Conservation (phyloP, 2,329 filamentous ascomycete genomes). For the Xylariaceae sp. region DNA sequence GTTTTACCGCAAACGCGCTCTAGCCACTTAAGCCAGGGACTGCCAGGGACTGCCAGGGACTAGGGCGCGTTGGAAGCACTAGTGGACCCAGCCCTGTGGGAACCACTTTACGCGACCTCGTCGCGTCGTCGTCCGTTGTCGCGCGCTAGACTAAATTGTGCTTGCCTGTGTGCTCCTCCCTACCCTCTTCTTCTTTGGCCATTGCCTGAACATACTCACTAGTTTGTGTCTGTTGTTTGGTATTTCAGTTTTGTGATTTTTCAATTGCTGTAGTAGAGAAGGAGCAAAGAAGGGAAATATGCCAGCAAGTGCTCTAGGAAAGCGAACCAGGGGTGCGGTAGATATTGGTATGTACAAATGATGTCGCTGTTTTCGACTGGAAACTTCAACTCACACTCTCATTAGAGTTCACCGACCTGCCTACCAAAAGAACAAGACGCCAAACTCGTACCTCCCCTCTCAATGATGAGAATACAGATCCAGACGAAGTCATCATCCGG, state of each 20-base stretch:
- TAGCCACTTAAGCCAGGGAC: too few species aligned
- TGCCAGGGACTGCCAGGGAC: too few species aligned
- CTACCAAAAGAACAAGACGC: conserved; percentile 56
- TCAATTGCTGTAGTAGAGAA: neutral
- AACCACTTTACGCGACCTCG: conserved; percentile 39
- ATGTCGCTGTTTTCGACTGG: conserved; percentile 10
- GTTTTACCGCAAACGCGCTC: too few species aligned
- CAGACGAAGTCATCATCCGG: conserved; percentile 49
- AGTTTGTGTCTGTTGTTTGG: conserved; percentile 1
- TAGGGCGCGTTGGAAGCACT: neutral
- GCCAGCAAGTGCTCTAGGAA: conserved; percentile 51
- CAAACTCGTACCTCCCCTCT: conserved; percentile 51
- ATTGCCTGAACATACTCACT: conserved; percentile 14
- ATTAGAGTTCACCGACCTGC: conserved; percentile 42
- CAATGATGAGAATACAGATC: conserved; percentile 74
- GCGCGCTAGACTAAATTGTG: conserved; percentile 29
- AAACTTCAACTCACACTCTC: conserved; percentile 31
- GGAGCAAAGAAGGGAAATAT: conserved; percentile 27
- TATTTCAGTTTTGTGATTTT: neutral
- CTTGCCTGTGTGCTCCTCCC: conserved; percentile 3
- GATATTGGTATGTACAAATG: conserved; percentile 45
- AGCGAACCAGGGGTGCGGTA: conserved; percentile 51
- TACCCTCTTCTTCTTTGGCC: conserved; percentile 16
- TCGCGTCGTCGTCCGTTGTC: conserved; percentile 36
- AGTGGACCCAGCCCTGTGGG: conserved; percentile 10